phyloP scores from a whole-genome alignment of 768 basidiomycete genomes.

The Termitomyces sp. region DNA sequence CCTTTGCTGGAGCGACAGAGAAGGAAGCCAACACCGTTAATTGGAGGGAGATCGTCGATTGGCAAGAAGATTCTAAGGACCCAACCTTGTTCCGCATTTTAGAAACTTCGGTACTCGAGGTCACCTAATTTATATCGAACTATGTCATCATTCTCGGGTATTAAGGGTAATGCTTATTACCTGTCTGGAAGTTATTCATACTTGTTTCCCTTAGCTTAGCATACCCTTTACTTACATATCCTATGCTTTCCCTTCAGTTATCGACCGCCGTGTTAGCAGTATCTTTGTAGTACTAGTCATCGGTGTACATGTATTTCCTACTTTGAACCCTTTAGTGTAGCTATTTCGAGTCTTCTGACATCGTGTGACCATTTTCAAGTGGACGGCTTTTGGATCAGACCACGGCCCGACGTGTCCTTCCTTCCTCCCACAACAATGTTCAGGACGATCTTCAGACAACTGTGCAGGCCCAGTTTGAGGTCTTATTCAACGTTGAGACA shows the following conservation, averaged over 20 bases:
- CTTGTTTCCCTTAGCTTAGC: slow-evolving; percentile 5
- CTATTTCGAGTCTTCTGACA: neutral
- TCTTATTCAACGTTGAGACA: slow-evolving; percentile 11
- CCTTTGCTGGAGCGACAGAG: slow-evolving; percentile 77
- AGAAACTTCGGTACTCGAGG: slow-evolving; percentile 77
- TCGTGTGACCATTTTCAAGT: neutral
- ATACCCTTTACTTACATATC: slow-evolving; percentile 7
- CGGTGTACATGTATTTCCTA: slow-evolving; percentile 1
- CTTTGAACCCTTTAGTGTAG: slow-evolving; percentile 1
- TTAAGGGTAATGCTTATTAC: neutral
- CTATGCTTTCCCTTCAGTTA: slow-evolving; percentile 1
- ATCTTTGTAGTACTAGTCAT: slow-evolving; percentile 11
- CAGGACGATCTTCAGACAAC: slow-evolving; percentile 4
- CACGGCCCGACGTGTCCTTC: neutral
- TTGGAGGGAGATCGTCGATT: slow-evolving; percentile 79
- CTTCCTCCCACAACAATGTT: slow-evolving; percentile 12
- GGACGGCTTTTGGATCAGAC: neutral
- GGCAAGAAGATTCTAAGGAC: slow-evolving; percentile 81
- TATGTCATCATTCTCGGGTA: neutral
- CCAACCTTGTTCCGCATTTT: slow-evolving; percentile 69
- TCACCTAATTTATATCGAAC: slow-evolving; percentile 35
- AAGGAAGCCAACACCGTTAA: slow-evolving; percentile 81
- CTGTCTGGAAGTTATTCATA: slow-evolving; percentile 5
- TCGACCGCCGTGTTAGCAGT: slow-evolving; percentile 1
- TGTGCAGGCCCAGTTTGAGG: slow-evolving; percentile 9